These are phyloP conservation scores for Graphiopsis chlorocephala DNA, from an alignment of 2,329 filamentous ascomycete genomes.

Conservation along the genomic window DNA sequence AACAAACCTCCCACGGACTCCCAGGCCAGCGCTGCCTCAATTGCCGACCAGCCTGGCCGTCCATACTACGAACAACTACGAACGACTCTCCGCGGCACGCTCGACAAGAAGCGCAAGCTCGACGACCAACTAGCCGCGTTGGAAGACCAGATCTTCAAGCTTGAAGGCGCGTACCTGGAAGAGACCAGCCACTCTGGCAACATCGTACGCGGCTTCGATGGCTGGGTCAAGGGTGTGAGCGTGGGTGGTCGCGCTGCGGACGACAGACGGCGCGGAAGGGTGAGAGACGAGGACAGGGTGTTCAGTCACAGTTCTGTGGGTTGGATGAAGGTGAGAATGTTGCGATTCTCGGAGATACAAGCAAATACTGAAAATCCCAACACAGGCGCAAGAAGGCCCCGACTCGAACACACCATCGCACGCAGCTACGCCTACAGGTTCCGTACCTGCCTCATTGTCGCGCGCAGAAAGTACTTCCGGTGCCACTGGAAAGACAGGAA, in stretches of 20 bases:
- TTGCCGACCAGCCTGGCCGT: constrained; percentile 46
- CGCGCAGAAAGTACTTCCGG: constrained; percentile 42
- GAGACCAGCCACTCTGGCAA: constrained; percentile 82
- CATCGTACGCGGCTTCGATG: constrained; percentile 96
- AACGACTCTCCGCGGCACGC: constrained; percentile 63
- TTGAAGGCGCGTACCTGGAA: constrained; percentile 86
- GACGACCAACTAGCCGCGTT: constrained; percentile 50
- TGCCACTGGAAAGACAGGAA: constrained; percentile 36
- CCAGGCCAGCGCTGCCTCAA: constrained; percentile 28
- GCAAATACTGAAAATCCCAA: background rate
- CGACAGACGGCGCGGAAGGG: constrained; percentile 62
- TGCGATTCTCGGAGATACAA: background rate
- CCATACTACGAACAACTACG: constrained; percentile 71
- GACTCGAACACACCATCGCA: constrained; percentile 43
- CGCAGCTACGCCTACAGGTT: constrained; percentile 48
- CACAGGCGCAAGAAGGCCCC: constrained; percentile 30
- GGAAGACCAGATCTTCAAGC: constrained; percentile 80
- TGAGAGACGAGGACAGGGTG: constrained; percentile 69
- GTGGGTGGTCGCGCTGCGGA: constrained; percentile 45
- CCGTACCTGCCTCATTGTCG: constrained; percentile 41
- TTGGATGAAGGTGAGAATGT: constrained; percentile 34
- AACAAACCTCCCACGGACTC: constrained; percentile 40
- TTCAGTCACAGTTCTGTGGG: constrained; percentile 49
- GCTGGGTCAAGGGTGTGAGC: constrained; percentile 84
- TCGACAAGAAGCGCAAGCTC: constrained; percentile 63